Conservation (phyloP, 2,329 filamentous ascomycete genomes). For the Talaromyces albobiverticillius region DNA sequence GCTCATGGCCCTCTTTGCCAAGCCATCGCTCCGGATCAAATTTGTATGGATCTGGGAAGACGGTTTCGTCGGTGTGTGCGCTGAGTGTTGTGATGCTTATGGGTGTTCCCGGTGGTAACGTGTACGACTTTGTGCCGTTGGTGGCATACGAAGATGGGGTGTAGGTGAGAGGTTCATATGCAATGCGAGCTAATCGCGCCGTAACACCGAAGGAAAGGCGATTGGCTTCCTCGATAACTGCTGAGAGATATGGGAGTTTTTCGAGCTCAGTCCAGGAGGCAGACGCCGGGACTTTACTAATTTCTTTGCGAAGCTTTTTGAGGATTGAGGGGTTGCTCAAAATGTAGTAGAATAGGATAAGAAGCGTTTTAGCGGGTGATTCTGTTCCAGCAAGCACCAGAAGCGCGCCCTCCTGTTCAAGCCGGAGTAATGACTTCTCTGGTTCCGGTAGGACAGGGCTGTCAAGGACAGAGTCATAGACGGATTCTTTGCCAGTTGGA, state of each 20-base stretch:
- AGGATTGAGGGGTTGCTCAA: conserved; percentile 19
- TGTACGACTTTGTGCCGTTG: conserved; percentile 17
- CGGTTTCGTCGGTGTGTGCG: conserved; percentile 24
- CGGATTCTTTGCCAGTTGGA: conserved; percentile 21
- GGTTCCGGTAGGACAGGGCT: conserved; percentile 20
- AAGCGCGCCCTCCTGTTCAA: conserved; percentile 29
- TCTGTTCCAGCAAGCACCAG: conserved; percentile 28
- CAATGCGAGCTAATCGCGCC: conserved; percentile 32
- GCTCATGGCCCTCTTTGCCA: conserved; percentile 24
- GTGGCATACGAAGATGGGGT: conserved; percentile 19
- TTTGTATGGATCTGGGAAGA: conserved; percentile 33
- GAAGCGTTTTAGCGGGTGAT: conserved; percentile 24
- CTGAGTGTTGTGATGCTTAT: conserved; percentile 37
- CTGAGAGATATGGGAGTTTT: conserved; percentile 40
- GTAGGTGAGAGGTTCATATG: conserved; percentile 13
- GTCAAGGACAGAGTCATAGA: conserved; percentile 27
- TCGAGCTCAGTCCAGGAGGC: conserved; percentile 28
- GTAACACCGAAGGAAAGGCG: conserved; percentile 39
- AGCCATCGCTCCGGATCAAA: conserved; percentile 45
- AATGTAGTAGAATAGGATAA: conserved; percentile 20
- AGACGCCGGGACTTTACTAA: conserved; percentile 12
- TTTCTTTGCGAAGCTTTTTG: conserved; percentile 19
- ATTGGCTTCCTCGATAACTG: conserved; percentile 32
- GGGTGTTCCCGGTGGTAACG: conserved; percentile 29
- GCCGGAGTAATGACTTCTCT: conserved; percentile 27